phyloP scores from a whole-genome alignment of 495 filamentous ascomycete species.

The Xylaria flabelliformis region DNA sequence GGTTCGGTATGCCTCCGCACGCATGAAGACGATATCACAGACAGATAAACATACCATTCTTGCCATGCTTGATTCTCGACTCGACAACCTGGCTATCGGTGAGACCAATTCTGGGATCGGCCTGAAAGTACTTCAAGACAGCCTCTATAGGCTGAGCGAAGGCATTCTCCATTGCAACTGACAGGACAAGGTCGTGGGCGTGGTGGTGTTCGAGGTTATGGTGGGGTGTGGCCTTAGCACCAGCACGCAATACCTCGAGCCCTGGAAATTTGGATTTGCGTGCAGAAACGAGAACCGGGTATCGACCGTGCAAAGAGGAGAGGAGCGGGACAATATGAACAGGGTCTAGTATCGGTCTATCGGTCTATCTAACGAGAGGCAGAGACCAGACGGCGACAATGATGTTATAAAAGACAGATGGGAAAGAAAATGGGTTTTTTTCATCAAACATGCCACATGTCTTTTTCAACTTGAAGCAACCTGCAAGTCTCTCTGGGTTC shows the following conservation, averaged over 20 bases:
- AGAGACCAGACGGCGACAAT: conserved; percentile 20
- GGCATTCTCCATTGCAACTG: conserved; percentile 74
- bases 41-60: conserved; percentile 70
- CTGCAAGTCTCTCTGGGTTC: too few relatives aligned
- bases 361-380: conserved; percentile 13
- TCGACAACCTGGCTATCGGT: conserved; percentile 70
- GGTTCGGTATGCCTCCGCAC: conserved; percentile 17
- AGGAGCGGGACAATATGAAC: conserved; percentile 3
- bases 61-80: conserved; percentile 73
- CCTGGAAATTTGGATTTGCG: conserved; percentile 16
- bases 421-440: conserved; percentile 11
- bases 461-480: conserved; percentile 30
- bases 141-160: conserved; percentile 72
- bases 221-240: conserved; percentile 28
- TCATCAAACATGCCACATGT: conserved; percentile 44
- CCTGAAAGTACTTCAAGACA: conserved; percentile 74
- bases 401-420: conserved; percentile 27
- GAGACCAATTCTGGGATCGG: conserved; percentile 70
- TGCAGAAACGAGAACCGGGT: conserved; percentile 19
- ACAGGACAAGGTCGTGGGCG: conserved; percentile 12
- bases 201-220: conserved; percentile 21
- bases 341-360: conserved; percentile 8
- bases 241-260: conserved; percentile 28
- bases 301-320: conserved; percentile 10
- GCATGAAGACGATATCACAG: neutral